Conservation (phyloP, 2,329 filamentous ascomycete genomes). For the Tolypocladium cylindrosporum region DNA sequence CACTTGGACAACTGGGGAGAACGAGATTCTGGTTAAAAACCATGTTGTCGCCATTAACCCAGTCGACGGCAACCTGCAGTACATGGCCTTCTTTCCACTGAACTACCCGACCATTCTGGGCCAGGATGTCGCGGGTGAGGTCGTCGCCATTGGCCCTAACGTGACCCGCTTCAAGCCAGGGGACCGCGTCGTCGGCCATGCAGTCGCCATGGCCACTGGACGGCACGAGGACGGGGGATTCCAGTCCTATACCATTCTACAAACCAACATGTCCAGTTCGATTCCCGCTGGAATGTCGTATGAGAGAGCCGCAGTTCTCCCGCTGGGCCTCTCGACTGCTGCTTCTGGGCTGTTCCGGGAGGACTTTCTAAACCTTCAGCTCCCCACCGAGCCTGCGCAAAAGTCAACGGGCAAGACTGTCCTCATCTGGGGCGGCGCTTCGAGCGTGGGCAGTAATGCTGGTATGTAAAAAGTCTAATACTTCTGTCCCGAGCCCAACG, state of each 20-base stretch:
- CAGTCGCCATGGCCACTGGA: conserved; percentile 20
- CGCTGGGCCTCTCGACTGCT: conserved; percentile 11
- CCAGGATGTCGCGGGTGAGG: conserved; percentile 20
- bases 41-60: conserved; percentile 22
- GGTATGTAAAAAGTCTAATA: not conserved
- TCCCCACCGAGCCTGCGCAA: conserved; percentile 25
- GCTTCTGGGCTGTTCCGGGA: conserved; percentile 11
- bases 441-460: not conserved
- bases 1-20: not conserved
- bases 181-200: conserved; percentile 12
- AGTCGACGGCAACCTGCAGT: conserved; percentile 14
- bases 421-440: not conserved
- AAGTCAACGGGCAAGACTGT: not conserved
- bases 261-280: conserved; percentile 5
- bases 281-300: conserved; percentile 11
- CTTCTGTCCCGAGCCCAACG: not conserved
- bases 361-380: conserved; percentile 9
- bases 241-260: conserved; percentile 9
- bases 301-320: conserved; percentile 11
- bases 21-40: conserved; percentile 17
- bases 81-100: conserved; percentile 8
- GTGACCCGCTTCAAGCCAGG: conserved; percentile 11
- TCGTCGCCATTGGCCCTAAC: conserved; percentile 17
- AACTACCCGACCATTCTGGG: conserved; percentile 21
- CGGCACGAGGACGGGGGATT: conserved; percentile 10